Evolutionary conservation across 306 rosid genomes (phyloP).

Genomic region (Gillenia trifoliata): DNA sequence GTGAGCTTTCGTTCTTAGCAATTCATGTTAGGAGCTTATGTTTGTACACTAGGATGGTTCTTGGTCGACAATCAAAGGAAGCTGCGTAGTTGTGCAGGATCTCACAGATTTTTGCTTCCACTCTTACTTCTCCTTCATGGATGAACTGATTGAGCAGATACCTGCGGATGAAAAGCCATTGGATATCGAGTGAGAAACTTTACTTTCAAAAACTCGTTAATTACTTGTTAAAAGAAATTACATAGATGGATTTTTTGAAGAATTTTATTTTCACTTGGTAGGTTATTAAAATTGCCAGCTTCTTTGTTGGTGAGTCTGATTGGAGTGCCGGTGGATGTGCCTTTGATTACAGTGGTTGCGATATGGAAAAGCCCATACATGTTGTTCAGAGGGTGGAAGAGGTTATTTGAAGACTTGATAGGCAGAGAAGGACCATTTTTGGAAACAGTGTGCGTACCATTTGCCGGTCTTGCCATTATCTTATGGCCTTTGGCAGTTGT

Average conservation of each 20-base stretch:
- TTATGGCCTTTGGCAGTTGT: conserved; percentile 82
- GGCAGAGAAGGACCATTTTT: conserved; percentile 86
- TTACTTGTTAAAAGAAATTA: background rate
- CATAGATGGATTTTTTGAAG: background rate
- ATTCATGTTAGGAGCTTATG: background rate
- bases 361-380: conserved; percentile 80
- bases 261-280: conserved; percentile 12
- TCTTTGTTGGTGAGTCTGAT: conserved; percentile 56
- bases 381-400: conserved; percentile 81
- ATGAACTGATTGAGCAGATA: conserved; percentile 60
- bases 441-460: conserved; percentile 78
- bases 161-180: conserved; percentile 52
- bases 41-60: conserved; percentile 55
- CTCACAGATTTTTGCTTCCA: conserved; percentile 71
- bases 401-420: conserved; percentile 72
- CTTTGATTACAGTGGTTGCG: conserved; percentile 51
- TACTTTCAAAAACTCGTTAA: background rate
- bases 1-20: background rate
- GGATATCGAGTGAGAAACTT: conserved; percentile 45
- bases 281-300: conserved; percentile 55
- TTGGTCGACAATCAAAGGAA: conserved; percentile 59
- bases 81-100: conserved; percentile 62
- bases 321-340: conserved; percentile 49
- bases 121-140: conserved; percentile 85
- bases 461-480: conserved; percentile 75